Evolutionary conservation across 345 rosid species (phyloP), one percentile per base, ranked within the genome.

Genomic region (Psidium guajava): DNA sequence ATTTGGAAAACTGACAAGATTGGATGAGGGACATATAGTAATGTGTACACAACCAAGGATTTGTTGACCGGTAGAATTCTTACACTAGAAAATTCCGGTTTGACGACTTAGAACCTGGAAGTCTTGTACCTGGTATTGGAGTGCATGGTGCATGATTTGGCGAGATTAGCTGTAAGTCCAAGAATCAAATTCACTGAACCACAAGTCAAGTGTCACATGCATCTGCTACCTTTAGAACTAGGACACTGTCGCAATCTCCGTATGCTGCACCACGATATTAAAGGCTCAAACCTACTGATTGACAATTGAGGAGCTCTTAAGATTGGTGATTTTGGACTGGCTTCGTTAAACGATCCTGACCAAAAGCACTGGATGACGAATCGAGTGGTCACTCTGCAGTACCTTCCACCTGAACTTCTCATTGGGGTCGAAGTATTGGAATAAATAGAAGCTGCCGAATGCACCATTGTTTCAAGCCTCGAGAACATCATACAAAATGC

Each of bases 1-100:
- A 8, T 97, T 95, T 49, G 98, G 98, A 97, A 97, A 92, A 96
- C 96, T 28, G 99, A 95, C 86, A 97, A 97, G 99, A 92, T 97
- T 91, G 99, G 99, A 47, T 93, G 92, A 83, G 99, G 99, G 86
- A 97, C 99, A 5, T 97, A 97, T 81, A 97, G 99, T 90, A 97
- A 96, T 91, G 99, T 97, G 54, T 97, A 96, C 92, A 97, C 92
- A 91, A 99, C 99, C 7, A 95, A 94, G 87, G 99, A 97, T 90
- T 82, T 87, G 86, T 73, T 92, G 87, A 91, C 95, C 0, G 95
- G 95, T 69, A 96, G 94, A 90, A 91, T 97, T 52, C 98, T 96
- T 57, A 99, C 99, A 0, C 90, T 97, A 97, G 96, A 84, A 97
- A 97, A 90, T 98, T 97, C 82, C 96, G 99, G 54, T 97, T 97